A percentile compares a stretch with the other conserved stretches of the same genome.
phyloP scores from a whole-genome alignment of 208 protist species.

The Trypanosoma cruzi region DNA sequence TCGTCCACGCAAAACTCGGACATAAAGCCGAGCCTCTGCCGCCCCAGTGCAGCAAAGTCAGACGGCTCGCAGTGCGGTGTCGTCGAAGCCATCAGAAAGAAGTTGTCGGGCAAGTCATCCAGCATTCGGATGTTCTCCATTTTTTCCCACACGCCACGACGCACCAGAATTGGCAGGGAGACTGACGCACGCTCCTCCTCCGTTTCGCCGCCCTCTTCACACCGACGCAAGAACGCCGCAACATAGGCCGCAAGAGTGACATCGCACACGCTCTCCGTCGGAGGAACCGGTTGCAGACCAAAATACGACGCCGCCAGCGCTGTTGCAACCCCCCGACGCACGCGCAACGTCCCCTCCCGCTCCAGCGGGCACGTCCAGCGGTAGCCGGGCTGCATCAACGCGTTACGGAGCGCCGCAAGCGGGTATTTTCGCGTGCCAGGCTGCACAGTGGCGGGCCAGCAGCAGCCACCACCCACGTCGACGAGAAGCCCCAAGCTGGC shows the following conservation, averaged over 20 bases:
- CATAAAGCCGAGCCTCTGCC: slow-evolving; percentile 23
- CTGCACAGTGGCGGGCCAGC: slow-evolving; percentile 50
- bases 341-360: slow-evolving; percentile 7
- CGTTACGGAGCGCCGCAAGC: slow-evolving; percentile 26
- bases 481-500: slow-evolving; percentile 52
- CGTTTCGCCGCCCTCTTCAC: neutral
- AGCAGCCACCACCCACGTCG: slow-evolving; percentile 24
- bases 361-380: slow-evolving; percentile 41
- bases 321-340: slow-evolving; percentile 2
- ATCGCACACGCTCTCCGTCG: neutral
- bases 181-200: neutral
- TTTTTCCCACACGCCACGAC: slow-evolving; percentile 22
- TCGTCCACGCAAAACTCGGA: slow-evolving; percentile 21
- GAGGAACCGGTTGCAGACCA: slow-evolving; percentile 12
- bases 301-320: slow-evolving; percentile 3
- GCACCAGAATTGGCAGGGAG: slow-evolving; percentile 21
- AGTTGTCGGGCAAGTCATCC: slow-evolving; percentile 25
- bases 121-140: neutral
- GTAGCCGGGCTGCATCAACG: slow-evolving; percentile 18
- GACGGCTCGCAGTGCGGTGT: slow-evolving; percentile 74
- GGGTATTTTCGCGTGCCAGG: slow-evolving; percentile 45
- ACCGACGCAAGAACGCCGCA: slow-evolving; percentile 24
- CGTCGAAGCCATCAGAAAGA: slow-evolving; percentile 48
- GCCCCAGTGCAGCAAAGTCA: slow-evolving; percentile 38
- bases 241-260: slow-evolving; percentile 15